Evolutionary conservation across 1,284 basidiomycete species (phyloP), one percentile per base, ranked within the genome.

Genomic region (Cutaneotrichosporon sp.): DNA sequence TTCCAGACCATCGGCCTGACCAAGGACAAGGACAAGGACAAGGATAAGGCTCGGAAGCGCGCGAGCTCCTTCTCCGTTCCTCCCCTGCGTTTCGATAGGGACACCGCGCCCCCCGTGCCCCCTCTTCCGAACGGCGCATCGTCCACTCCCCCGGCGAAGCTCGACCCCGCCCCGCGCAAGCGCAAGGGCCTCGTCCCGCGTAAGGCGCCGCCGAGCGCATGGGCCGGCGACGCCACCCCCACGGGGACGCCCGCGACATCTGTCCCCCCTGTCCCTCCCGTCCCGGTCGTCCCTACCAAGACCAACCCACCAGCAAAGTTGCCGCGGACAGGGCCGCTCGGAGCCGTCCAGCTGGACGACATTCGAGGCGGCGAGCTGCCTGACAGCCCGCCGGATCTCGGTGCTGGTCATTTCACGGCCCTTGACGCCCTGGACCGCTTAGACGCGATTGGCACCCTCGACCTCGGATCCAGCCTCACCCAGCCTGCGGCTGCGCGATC

Each of bases 151-250:
- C 56, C 56, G 1, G 21, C 42, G 4, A 22, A 18, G 13, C 55
- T 56, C 10, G 55, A 56, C 10, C 55, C 55, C 21, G 55, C 55
- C 5, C 22, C 55, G 13, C 21, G 36, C 26, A 56, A 56, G 38
- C 55, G 55, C 1, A 40, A 26, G 26, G 22, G 32, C 7, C 36
- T 56, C 9, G 42, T 56, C 26, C 38, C 55, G 38, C 55, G 55
- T 22, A 56, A 56, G 38, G 36, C 55, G 36, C 55, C 55, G 21
- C 55, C 55, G 38, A 56, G 55, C 22, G 55, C 55, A 18, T 56
- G 55, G 55, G 31, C 16, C 18, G 51, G 30, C 31, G 51, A 53
- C 31, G 30, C 51, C 30, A 51, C 21, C 49, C 22, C 49, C 49
- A 22, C 49, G 31, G 51, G 31, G 31, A 7, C 13, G 49, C 49